These are phyloP conservation scores for Cyathus olla DNA, from an alignment of 1,284 basidiomycete species.

Conservation along the genomic window DNA sequence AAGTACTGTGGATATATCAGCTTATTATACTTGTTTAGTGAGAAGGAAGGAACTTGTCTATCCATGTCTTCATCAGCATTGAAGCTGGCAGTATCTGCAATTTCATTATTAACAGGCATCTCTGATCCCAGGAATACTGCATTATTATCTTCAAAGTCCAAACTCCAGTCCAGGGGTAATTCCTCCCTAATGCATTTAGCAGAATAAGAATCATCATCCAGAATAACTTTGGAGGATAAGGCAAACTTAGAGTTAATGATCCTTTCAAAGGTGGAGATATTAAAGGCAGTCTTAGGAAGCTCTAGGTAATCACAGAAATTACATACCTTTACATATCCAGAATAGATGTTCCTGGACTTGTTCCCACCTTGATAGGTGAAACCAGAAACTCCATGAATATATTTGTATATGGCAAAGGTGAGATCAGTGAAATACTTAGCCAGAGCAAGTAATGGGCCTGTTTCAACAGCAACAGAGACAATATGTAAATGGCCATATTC, in stretches of 20 bases:
- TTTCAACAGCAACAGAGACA: too few species aligned
- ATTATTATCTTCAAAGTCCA: not conserved
- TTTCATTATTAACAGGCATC: not conserved
- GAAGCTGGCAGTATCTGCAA: not conserved
- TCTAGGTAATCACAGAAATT: not conserved
- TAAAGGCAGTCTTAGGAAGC: not conserved
- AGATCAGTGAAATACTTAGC: not conserved
- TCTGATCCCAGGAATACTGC: not conserved
- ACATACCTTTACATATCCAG: not conserved
- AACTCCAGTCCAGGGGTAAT: not conserved
- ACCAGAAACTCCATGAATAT: not conserved
- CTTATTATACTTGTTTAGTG: not conserved
- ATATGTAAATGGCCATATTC: not conserved
- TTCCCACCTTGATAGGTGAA: not conserved
- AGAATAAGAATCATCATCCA: too few species aligned
- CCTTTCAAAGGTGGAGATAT: not conserved
- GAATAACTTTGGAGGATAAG: not conserved
- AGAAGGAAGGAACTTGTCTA: not conserved
- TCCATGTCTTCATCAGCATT: too few species aligned
- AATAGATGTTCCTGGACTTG: not conserved
- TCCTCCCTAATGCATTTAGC: not conserved
- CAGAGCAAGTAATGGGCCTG: not conserved
- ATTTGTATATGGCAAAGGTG: not conserved
- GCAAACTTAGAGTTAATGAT: not conserved
- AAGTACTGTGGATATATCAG: not conserved